These are phyloP conservation scores for Candida morakotiae DNA, from an alignment of 805 yeast species.

Conservation along the genomic window DNA sequence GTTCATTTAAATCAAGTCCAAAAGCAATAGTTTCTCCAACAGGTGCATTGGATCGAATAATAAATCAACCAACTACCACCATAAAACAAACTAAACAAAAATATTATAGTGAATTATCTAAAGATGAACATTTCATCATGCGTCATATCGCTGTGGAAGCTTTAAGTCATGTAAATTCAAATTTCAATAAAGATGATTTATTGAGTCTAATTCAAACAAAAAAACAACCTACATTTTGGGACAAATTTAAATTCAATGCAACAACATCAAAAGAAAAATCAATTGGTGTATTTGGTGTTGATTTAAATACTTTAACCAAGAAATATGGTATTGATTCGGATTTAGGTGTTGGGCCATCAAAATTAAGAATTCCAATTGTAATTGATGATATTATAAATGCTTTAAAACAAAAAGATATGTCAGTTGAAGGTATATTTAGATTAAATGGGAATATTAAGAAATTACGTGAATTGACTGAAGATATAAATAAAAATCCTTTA, in stretches of 20 bases:
- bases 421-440: conserved; percentile 94
- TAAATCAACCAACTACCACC: conserved; percentile 4
- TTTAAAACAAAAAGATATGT: conserved; percentile 85
- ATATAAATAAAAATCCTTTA: conserved; percentile 69
- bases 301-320: conserved; percentile 64
- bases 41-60: conserved; percentile 8
- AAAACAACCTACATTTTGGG: conserved; percentile 50
- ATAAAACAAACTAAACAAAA: conserved; percentile 20
- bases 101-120: conserved; percentile 62
- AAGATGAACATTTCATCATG: conserved; percentile 53
- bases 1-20: neutral
- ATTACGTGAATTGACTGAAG: conserved; percentile 66
- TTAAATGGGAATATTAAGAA: conserved; percentile 92
- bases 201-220: conserved; percentile 38
- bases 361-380: conserved; percentile 76
- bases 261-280: conserved; percentile 23
- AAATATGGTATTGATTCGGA: conserved; percentile 80
- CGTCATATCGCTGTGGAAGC: conserved; percentile 59
- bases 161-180: conserved; percentile 29
- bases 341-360: conserved; percentile 77
- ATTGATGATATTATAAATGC: conserved; percentile 84
- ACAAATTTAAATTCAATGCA: conserved; percentile 38
- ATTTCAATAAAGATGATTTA: conserved; percentile 31
- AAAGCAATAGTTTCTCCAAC: conserved; percentile 5
- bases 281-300: conserved; percentile 66